phyloP scores from a whole-genome alignment of 305 asterid species.

The Galium porrigens region DNA sequence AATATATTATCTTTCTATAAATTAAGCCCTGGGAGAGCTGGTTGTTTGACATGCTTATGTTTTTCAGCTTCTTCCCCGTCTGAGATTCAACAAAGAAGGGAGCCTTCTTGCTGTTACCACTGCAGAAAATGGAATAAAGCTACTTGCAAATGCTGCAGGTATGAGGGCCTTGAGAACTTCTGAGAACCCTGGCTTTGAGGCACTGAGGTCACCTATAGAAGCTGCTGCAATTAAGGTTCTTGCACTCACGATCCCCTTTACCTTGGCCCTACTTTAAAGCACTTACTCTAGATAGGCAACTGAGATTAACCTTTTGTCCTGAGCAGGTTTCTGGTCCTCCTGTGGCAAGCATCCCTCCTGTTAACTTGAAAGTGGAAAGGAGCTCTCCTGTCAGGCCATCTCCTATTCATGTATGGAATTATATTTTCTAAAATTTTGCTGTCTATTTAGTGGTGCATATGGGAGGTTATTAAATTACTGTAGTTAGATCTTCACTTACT shows the following conservation, averaged over 20 bases:
- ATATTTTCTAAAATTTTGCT: background rate
- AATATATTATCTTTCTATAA: background rate
- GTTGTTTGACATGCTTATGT: background rate
- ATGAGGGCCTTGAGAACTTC: constrained; percentile 60
- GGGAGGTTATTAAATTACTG: background rate
- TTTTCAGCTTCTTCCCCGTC: constrained; percentile 69
- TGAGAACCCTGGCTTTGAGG: constrained; percentile 70
- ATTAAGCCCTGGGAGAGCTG: background rate
- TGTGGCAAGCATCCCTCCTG: constrained; percentile 60
- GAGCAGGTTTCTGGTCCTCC: constrained; percentile 71
- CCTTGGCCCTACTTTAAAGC: constrained; percentile 10
- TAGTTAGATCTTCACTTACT: background rate
- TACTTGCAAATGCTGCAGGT: constrained; percentile 75
- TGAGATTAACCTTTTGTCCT: constrained; percentile 14
- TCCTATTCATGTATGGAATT: constrained; percentile 54
- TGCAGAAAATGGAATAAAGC: constrained; percentile 78
- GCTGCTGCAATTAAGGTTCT: constrained; percentile 66
- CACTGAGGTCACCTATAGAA: constrained; percentile 67
- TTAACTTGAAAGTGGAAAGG: constrained; percentile 73
- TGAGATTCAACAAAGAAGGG: constrained; percentile 91
- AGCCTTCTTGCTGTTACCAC: constrained; percentile 88
- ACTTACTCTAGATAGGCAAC: constrained; percentile 11
- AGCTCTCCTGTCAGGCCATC: constrained; percentile 96
- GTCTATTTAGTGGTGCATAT: background rate
- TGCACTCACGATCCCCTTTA: background rate